phyloP scores from a whole-genome alignment of 192 early-diverging fungal species.

The Tieghemiomyces parasiticus region DNA sequence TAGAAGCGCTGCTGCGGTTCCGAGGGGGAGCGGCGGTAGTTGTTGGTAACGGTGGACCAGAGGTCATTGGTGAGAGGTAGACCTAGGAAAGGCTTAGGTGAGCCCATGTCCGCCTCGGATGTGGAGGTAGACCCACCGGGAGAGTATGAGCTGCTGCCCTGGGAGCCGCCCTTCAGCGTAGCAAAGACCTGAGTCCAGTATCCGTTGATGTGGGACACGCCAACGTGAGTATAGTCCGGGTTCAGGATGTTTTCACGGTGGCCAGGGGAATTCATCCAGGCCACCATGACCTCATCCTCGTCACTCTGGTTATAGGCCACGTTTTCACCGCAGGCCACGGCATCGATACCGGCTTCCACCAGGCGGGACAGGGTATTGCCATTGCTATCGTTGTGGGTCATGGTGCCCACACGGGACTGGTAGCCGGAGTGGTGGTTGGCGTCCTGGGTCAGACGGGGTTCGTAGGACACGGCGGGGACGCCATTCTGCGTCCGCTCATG shows the following conservation, averaged over 20 bases:
- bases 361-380: slow-evolving; percentile 24
- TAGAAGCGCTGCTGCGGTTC: too few species aligned
- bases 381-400: slow-evolving; percentile 27
- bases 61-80: too few species aligned
- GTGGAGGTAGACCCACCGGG: too few species aligned
- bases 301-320: slow-evolving; percentile 24
- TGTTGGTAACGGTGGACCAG: too few species aligned
- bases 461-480: slow-evolving; percentile 19
- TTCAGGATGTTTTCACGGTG: slow-evolving; percentile 33
- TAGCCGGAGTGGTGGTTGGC: slow-evolving; percentile 28
- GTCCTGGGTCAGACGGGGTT: slow-evolving; percentile 14
- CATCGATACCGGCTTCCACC: slow-evolving; percentile 13
- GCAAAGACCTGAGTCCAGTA: slow-evolving; percentile 37
- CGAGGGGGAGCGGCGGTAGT: too few species aligned
- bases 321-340: slow-evolving; percentile 27
- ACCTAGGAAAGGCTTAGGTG: too few species aligned
- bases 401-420: slow-evolving; percentile 20
- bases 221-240: slow-evolving; percentile 22
- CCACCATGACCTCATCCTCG: slow-evolving; percentile 20
- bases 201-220: slow-evolving; percentile 20
- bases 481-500: slow-evolving; percentile 18
- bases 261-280: slow-evolving; percentile 26
- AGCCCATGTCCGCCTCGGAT: too few species aligned
- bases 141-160: too few species aligned
- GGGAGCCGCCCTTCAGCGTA: too few species aligned